These are phyloP conservation scores for Daldinia grandis DNA, from an alignment of 495 filamentous ascomycete species.

Conservation along the genomic window DNA sequence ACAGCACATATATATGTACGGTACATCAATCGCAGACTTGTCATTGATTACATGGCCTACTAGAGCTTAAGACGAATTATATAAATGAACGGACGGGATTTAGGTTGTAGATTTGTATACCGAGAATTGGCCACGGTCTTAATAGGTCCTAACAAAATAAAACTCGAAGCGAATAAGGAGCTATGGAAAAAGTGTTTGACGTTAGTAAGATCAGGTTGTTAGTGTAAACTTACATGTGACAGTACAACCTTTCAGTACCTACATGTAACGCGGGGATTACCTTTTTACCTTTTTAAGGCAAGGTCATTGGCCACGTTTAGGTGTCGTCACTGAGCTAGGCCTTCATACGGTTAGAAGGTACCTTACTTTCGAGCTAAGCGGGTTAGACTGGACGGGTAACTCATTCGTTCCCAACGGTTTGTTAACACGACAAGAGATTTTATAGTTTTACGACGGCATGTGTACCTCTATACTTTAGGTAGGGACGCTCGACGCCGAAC, in stretches of 20 bases:
- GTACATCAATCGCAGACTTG: conserved; percentile 1
- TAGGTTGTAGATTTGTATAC: background rate
- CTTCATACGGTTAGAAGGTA: too few relatives aligned
- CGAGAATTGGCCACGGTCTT: background rate
- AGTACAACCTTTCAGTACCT: background rate
- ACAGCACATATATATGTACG: background rate
- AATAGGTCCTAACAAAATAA: background rate
- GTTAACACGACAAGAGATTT: background rate
- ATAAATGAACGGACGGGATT: background rate
- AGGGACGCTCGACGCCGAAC: background rate
- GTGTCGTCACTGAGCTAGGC: conserved; percentile 6
- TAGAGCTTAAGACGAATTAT: background rate
- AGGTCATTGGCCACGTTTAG: conserved; percentile 17
- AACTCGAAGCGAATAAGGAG: background rate
- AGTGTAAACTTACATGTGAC: conserved; percentile 39
- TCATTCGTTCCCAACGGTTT: conserved; percentile 22
- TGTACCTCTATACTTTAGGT: too few relatives aligned
- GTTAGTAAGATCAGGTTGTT: conserved; percentile 16
- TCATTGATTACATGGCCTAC: background rate
- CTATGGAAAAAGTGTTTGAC: conserved; percentile 23
- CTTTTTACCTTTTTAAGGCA: background rate
- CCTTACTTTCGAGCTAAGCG: conserved; percentile 1
- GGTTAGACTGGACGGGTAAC: background rate
- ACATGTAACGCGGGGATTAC: conserved; percentile 19
- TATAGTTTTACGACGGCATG: too few relatives aligned